A percentile compares a stretch with the other conserved stretches of the same genome.
These are phyloP conservation scores for Phaffia rhodozyma DNA, from an alignment of 1,284 basidiomycete species.

Conservation along the genomic window DNA sequence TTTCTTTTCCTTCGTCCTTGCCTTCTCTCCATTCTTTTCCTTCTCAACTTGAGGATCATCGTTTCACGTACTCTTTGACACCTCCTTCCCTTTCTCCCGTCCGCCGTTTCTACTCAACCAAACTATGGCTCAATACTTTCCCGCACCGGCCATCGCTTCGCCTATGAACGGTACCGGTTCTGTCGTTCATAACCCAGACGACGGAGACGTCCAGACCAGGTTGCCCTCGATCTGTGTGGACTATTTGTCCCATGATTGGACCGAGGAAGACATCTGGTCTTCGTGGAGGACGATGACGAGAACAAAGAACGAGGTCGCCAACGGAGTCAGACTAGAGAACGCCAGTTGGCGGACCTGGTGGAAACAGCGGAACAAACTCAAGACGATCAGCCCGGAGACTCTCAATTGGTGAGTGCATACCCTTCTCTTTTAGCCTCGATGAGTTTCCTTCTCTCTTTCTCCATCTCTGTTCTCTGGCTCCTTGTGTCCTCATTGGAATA, in stretches of 20 bases:
- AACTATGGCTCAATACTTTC: constrained; percentile 10
- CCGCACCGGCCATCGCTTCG: constrained; percentile 10
- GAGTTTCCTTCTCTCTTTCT: constrained; percentile 8
- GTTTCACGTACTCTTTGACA: neutral
- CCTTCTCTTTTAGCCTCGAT: neutral
- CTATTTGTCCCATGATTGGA: constrained; percentile 81
- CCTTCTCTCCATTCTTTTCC: neutral
- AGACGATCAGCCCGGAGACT: constrained; percentile 91
- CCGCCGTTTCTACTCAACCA: neutral
- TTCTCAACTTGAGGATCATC: neutral
- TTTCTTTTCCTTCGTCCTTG: neutral
- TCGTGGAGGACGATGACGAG: constrained; percentile 98
- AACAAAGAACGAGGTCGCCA: constrained; percentile 95
- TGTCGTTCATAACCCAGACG: constrained; percentile 32
- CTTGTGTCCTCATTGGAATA: neutral
- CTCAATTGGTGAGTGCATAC: constrained; percentile 81
- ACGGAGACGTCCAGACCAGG: constrained; percentile 41
- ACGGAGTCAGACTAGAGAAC: constrained; percentile 89
- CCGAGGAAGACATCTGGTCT: constrained; percentile 96
- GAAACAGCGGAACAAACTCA: constrained; percentile 94
- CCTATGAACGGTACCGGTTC: neutral
- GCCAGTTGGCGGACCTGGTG: constrained; percentile 99
- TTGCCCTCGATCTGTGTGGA: constrained; percentile 50
- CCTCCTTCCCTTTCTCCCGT: neutral
- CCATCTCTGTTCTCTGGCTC: constrained; percentile 9